phyloP scores from a whole-genome alignment of 2,329 filamentous ascomycete species.

The Ophiostoma ulmi region DNA sequence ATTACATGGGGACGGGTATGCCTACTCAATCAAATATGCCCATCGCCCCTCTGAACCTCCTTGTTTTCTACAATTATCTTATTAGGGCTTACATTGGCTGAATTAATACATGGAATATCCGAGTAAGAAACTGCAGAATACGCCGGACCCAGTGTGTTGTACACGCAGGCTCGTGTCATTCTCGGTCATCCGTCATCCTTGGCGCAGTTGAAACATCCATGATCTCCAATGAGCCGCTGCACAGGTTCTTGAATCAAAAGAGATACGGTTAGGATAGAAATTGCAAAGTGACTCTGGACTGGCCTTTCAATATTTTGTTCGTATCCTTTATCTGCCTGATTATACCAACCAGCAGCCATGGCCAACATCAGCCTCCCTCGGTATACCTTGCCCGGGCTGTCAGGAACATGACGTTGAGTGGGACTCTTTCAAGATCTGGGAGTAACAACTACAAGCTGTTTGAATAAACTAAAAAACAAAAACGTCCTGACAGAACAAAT shows the following conservation, averaged over 20 bases:
- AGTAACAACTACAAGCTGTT: not conserved
- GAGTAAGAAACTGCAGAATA: not conserved
- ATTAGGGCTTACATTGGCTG: not conserved
- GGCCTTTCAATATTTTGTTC: not conserved
- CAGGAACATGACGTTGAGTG: not conserved
- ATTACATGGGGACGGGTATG: not conserved
- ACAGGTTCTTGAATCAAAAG: not conserved
- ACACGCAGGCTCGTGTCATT: not conserved
- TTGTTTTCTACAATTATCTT: not conserved
- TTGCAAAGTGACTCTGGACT: not conserved
- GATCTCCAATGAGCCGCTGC: not conserved
- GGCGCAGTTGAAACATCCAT: not conserved
- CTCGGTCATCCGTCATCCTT: not conserved
- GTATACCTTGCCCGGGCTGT: not conserved
- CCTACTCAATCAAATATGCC: slow-evolving; percentile 4
- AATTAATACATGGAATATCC: not conserved
- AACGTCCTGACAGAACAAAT: not conserved
- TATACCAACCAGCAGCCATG: not conserved
- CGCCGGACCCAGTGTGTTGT: not conserved
- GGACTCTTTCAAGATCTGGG: not conserved
- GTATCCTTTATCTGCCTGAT: not conserved
- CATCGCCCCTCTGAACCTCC: not conserved
- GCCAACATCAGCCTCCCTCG: not conserved
- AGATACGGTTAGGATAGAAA: not conserved
- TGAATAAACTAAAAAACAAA: not conserved